phyloP scores from a whole-genome alignment of 805 yeast species.

The Suhomyces canberraensis region DNA sequence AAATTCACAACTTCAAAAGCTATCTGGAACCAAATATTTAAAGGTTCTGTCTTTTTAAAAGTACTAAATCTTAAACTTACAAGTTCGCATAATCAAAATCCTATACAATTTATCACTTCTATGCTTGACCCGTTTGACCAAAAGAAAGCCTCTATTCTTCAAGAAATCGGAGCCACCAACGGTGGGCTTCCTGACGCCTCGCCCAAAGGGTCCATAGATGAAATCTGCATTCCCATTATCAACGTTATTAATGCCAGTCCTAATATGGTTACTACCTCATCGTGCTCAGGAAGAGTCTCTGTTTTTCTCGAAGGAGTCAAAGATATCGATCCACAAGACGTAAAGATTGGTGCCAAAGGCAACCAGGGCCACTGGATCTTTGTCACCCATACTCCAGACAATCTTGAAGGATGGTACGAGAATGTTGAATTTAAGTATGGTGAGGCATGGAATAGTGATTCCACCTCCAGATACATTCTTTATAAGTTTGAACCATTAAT shows the following conservation, averaged over 20 bases:
- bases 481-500: slow-evolving; percentile 86
- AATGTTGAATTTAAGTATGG: slow-evolving; percentile 19
- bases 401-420: slow-evolving; percentile 50
- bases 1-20: too few relatives aligned
- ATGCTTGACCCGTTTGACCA: slow-evolving; percentile 61
- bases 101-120: too few relatives aligned
- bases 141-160: slow-evolving; percentile 53
- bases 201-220: slow-evolving; percentile 87
- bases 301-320: slow-evolving; percentile 78
- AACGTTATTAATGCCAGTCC: slow-evolving; percentile 57
- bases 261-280: slow-evolving; percentile 80
- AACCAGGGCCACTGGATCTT: slow-evolving; percentile 81
- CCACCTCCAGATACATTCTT: slow-evolving; percentile 52
- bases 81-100: too few relatives aligned
- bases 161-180: slow-evolving; percentile 47
- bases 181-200: slow-evolving; percentile 58
- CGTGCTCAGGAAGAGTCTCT: slow-evolving; percentile 85
- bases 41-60: too few relatives aligned
- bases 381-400: slow-evolving; percentile 62
- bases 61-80: too few relatives aligned
- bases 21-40: too few relatives aligned
- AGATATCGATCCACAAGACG: slow-evolving; percentile 13
- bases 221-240: slow-evolving; percentile 68
- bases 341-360: slow-evolving; percentile 76
- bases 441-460: slow-evolving; percentile 4